Base-by-base conservation (phyloP, 495 filamentous ascomycete genomes). In the Tuber aestivum region DNA sequence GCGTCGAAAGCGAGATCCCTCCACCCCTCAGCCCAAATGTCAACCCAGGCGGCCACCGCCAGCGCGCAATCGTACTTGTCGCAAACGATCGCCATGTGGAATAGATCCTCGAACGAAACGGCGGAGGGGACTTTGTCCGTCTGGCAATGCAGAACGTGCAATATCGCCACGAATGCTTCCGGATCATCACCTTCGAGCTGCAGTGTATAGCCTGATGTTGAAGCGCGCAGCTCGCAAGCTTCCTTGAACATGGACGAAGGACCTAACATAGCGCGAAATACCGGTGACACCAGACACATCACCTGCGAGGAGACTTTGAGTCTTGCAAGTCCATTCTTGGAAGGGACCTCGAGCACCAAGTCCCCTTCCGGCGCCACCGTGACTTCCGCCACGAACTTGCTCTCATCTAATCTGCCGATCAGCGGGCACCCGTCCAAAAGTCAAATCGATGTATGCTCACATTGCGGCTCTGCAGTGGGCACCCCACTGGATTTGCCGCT, bases 251-350 rank as follows among this genome's bases (percentile, higher is more conserved):
- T 68, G 5, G 79, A 78, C 1, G 50, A 48, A 35, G 76, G 76
- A 27, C 79, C 74, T 21, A 81, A 72, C 79, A 82, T 82, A 14
- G 76, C 76, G n/a, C 76, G 79, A 38, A 81, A 82, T 14, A 82
- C 80, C 6, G 79, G 69, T 4, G 80, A 82, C 44, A 74, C 70
- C 45, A 72, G 37, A 40, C 80, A 82, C 18, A 81, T 76, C 9
- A 76, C 74, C 27, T 82, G 76, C 5, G 80, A 82, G 21, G 80
- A 72, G 16, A 81, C 76, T 35, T 44, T 72, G 9, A 78, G 61
- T 44, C 61, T 75, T 38, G 79, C 79, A 32, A 75, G 44, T 18
- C 77, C 72, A 20, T 27, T 40, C 5, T 23, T 41, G n/a, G 76
- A 75, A 10, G 73, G 23, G 7, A 79, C 37, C 35, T 79, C 77